phyloP scores from a whole-genome alignment of 208 protist species.

The Phytomonas serpens region DNA sequence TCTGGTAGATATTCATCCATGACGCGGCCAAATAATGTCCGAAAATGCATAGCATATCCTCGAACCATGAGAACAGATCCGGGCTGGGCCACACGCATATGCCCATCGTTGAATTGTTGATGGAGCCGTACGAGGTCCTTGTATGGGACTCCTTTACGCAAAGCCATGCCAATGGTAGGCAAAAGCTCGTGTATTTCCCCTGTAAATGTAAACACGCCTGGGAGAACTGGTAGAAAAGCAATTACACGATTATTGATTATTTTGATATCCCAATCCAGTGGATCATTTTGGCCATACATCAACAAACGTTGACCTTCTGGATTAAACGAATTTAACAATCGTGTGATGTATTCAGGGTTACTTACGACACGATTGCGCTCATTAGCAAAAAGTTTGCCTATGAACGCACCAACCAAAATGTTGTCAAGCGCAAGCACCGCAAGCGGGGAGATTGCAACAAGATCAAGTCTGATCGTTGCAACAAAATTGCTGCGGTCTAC shows the following conservation, averaged over 20 bases:
- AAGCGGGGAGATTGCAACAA: slow-evolving; percentile 70
- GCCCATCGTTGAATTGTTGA: slow-evolving; percentile 62
- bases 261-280: slow-evolving; percentile 63
- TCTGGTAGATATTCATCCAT: slow-evolving; percentile 80
- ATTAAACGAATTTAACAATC: slow-evolving; percentile 61
- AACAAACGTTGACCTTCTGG: slow-evolving; percentile 65
- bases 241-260: slow-evolving; percentile 78
- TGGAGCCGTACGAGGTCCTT: slow-evolving; percentile 86
- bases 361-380: slow-evolving; percentile 65
- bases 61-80: slow-evolving; percentile 75
- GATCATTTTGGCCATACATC: slow-evolving; percentile 51
- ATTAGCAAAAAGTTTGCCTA: slow-evolving; percentile 88
- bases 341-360: slow-evolving; percentile 65
- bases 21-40: slow-evolving; percentile 86
- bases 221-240: slow-evolving; percentile 75
- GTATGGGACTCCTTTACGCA: slow-evolving; percentile 56
- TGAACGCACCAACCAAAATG: slow-evolving; percentile 52
- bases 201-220: slow-evolving; percentile 70
- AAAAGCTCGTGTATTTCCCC: slow-evolving; percentile 80
- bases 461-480: slow-evolving; percentile 45
- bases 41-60: slow-evolving; percentile 77
- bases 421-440: slow-evolving; percentile 84
- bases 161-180: slow-evolving; percentile 76
- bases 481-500: slow-evolving; percentile 28
- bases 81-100: slow-evolving; percentile 47